Percentiles rank a stretch among this genome's conserved stretches.
phyloP scores from a whole-genome alignment of 2,329 filamentous ascomycete genomes.

The Chrysoporthe austroafricana region DNA sequence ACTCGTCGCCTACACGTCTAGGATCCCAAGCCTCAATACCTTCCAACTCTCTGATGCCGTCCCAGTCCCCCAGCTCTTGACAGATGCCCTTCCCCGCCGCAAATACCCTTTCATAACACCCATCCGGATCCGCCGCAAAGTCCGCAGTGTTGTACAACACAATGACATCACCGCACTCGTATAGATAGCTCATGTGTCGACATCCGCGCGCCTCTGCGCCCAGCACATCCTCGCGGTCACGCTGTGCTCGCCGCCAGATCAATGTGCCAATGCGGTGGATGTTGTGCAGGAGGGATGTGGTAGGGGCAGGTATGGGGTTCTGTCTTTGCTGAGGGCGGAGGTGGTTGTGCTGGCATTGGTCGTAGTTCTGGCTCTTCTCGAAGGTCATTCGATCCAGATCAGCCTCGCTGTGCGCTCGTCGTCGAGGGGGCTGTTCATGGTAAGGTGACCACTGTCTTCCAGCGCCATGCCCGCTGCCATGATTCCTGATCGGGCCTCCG shows the following conservation, averaged over 20 bases:
- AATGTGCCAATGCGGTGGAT: conserved; percentile 37
- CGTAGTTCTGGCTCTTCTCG: too few species aligned
- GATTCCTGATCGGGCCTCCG: conserved; percentile 7
- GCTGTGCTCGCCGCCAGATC: conserved; percentile 38
- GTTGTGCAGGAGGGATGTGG: conserved; percentile 37
- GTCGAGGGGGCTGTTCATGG: background rate
- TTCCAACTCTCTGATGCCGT: conserved; percentile 13
- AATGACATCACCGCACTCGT: conserved; percentile 38
- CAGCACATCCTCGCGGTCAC: conserved; percentile 37
- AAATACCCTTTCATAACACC: conserved; percentile 18
- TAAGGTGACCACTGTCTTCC: conserved; percentile 13
- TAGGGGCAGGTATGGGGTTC: conserved; percentile 30
- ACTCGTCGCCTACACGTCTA: background rate
- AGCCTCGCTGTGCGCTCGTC: conserved; percentile 17
- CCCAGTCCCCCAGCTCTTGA: conserved; percentile 18
- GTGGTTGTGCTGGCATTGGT: background rate
- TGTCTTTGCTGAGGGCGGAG: too few species aligned
- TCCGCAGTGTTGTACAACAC: conserved; percentile 32
- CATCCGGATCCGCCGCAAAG: conserved; percentile 24
- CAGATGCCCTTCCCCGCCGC: conserved; percentile 25
- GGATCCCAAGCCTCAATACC: background rate
- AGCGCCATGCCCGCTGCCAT: background rate
- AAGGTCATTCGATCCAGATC: background rate
- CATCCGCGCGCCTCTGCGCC: conserved; percentile 36
- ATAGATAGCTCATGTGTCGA: conserved; percentile 36